phyloP scores from a whole-genome alignment of 78 protist genomes.

The Dictyostelium firmibasis region DNA sequence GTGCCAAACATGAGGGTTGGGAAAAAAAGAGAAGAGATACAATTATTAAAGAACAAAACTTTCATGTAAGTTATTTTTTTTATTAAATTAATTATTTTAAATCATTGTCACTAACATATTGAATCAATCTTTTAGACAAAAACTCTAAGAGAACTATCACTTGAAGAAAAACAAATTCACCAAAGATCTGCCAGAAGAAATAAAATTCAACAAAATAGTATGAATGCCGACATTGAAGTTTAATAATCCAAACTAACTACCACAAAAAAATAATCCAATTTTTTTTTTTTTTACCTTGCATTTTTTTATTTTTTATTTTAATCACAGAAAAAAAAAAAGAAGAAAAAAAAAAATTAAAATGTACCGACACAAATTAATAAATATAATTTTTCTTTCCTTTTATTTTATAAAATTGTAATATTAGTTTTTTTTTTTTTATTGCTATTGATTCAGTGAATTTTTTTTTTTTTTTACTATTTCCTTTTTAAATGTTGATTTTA shows the following conservation, averaged over 20 bases:
- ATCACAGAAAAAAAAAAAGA: no score
- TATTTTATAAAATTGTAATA: not conserved
- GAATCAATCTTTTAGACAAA: not conserved
- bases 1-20: slow-evolving; percentile 60
- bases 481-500: not conserved
- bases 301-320: not conserved
- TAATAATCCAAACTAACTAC: not conserved
- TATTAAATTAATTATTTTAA: not conserved
- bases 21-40: slow-evolving; percentile 61
- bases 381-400: not conserved
- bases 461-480: not conserved
- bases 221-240: not conserved
- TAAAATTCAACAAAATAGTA: slow-evolving; percentile 31
- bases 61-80: not conserved
- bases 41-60: slow-evolving; percentile 22
- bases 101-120: not conserved
- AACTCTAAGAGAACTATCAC: slow-evolving; percentile 41
- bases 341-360: not conserved
- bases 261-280: not conserved
- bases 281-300: not conserved
- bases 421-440: no score
- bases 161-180: slow-evolving; percentile 68
- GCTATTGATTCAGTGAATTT: not conserved
- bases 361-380: not conserved
- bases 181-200: slow-evolving; percentile 76